Evolutionary conservation across 306 rosid genomes (phyloP), one percentile per base, ranked within the genome.

Genomic region (Senna tora): DNA sequence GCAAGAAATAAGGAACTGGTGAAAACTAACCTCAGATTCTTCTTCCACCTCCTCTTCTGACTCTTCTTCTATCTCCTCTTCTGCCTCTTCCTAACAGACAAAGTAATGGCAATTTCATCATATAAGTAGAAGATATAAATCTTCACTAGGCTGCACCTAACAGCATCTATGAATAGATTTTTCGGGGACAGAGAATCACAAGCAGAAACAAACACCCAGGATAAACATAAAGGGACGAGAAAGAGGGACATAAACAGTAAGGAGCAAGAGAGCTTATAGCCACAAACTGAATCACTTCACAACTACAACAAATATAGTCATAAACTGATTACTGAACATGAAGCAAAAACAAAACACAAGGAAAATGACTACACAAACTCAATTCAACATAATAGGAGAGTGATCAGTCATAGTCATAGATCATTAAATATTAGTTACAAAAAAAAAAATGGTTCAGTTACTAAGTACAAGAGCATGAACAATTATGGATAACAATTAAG

Each of bases 21-120:
- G 47, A 63, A 19, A 14, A 52, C 67, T 51, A 10, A 72, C 90
- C 65, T 80, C 87, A 66, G 84, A 56, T 81, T 83, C 89, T 69
- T 86, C 88, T 28, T 69, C 81, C 43, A 52, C 74, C 71, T 74
- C 88, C 25, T 63, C 88, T 32, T 74, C 69, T 30, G 80, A 84
- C 63, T 46, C 85, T 72, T 70, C 79, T 56, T 67, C 79, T 61
- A 73, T 56, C 22, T 80, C 75, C 22, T 80, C 75, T 33, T 34
- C 52, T 20, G 49, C 53, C 79, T 79, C 89, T 84, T 45, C 84
- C 93, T 88, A 56, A 51, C 39, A 78, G 12, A 47, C n/a, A 49
- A 16, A 61, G 50, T 43, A 43, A 14, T 28, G 49, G 47, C 41
- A 53, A 51, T 36, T 59, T 55, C 41, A 45, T 19, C 20, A 58